phyloP scores from a whole-genome alignment of 2,329 filamentous ascomycete genomes.

The Biscogniauxia sp. region DNA sequence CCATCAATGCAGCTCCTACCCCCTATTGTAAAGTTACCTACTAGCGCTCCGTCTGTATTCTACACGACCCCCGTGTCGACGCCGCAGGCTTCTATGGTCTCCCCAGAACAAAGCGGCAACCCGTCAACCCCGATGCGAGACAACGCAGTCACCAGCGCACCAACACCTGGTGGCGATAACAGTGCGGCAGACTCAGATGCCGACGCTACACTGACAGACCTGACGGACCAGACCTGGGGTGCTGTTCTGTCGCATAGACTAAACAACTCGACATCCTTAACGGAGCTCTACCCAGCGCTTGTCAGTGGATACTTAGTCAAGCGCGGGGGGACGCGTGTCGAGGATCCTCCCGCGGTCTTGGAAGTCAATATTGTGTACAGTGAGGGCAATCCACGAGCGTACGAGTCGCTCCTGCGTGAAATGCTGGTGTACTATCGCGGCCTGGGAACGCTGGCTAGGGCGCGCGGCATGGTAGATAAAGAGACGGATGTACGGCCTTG shows the following conservation, averaged over 20 bases:
- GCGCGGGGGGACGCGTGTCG: constrained; percentile 52
- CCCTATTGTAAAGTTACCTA: constrained; percentile 48
- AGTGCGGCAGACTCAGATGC: constrained; percentile 51
- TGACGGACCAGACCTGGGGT: constrained; percentile 74
- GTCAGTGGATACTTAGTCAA: constrained; percentile 67
- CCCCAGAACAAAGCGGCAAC: constrained; percentile 57
- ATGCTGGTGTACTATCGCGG: constrained; percentile 68
- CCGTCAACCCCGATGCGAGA: constrained; percentile 48
- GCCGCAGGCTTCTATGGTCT: constrained; percentile 57
- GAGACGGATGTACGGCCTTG: constrained; percentile 67
- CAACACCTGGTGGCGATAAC: constrained; percentile 44
- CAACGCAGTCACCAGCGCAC: constrained; percentile 35
- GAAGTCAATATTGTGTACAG: constrained; percentile 63
- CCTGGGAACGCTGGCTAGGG: constrained; percentile 65
- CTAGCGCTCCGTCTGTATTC: constrained; percentile 42
- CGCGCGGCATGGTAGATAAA: constrained; percentile 60
- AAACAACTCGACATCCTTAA: constrained; percentile 55
- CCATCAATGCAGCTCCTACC: constrained; percentile 64
- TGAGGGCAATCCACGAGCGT: constrained; percentile 50
- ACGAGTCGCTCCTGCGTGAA: constrained; percentile 68
- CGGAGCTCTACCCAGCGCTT: constrained; percentile 56
- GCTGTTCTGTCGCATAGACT: constrained; percentile 66
- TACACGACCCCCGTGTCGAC: constrained; percentile 68
- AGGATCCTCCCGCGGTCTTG: constrained; percentile 59
- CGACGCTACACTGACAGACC: constrained; percentile 69